phyloP scores from a whole-genome alignment of 2,329 filamentous ascomycete genomes.

The Colletotrichum magnum region DNA sequence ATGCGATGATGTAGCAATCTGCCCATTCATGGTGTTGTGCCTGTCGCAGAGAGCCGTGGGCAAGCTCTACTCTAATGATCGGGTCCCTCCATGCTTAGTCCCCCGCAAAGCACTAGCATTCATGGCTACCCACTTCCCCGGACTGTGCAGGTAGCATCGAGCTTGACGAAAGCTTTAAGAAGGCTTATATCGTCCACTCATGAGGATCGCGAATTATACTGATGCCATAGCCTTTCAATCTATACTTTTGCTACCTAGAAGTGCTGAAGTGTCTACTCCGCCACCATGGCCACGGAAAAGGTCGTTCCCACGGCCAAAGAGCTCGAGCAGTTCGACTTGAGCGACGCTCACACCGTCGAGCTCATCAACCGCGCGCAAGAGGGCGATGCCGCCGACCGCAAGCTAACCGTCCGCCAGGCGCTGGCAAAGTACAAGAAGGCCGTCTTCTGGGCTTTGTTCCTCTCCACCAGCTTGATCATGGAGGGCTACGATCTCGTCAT shows the following conservation, averaged over 20 bases:
- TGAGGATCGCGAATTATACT: background rate
- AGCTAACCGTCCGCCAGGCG: conserved; percentile 45
- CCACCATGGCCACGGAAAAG: background rate
- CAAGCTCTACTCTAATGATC: background rate
- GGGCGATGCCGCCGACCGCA: conserved; percentile 38
- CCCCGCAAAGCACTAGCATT: background rate
- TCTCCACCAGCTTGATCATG: conserved; percentile 63
- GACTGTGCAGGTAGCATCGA: background rate
- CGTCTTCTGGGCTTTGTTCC: conserved; percentile 48
- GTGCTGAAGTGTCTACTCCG: background rate
- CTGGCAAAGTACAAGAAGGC: conserved; percentile 48
- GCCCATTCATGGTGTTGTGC: background rate
- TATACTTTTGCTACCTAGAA: no score
- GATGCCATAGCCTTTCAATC: background rate
- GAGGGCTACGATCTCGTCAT: conserved; percentile 65
- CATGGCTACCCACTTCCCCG: background rate
- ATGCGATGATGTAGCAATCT: background rate
- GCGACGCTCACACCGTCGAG: background rate
- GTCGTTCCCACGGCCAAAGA: conserved; percentile 10
- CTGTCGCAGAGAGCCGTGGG: background rate
- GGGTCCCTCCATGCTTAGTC: background rate
- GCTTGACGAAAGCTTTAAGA: background rate
- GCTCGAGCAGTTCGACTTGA: conserved; percentile 13
- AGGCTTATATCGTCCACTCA: background rate
- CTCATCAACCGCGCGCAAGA: conserved; percentile 19